These are phyloP conservation scores for Clonostachys sp. DNA, from an alignment of 2,329 filamentous ascomycete species.

Conservation along the genomic window DNA sequence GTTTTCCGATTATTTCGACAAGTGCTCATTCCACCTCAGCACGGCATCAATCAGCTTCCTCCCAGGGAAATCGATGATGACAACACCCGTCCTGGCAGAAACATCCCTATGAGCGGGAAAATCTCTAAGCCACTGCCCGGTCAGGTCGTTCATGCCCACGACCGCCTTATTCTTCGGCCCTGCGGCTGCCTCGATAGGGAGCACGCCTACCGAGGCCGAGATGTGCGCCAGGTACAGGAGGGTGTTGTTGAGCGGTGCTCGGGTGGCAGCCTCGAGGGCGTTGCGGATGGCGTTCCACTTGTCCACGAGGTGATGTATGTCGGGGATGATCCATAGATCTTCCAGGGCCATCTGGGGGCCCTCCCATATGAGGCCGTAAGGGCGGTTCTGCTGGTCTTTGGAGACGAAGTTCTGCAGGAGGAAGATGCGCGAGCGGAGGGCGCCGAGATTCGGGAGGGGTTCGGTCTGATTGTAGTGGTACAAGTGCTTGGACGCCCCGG, in stretches of 20 bases:
- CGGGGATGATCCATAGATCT: slow-evolving; percentile 39
- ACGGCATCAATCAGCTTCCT: slow-evolving; percentile 33
- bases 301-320: slow-evolving; percentile 33
- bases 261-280: slow-evolving; percentile 30
- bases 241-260: slow-evolving; percentile 22
- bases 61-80: slow-evolving; percentile 46
- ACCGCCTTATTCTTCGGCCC: slow-evolving; percentile 35
- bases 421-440: slow-evolving; percentile 38
- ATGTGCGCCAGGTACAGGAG: slow-evolving; percentile 39
- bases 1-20: background rate
- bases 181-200: slow-evolving; percentile 44
- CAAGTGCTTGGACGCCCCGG: slow-evolving; percentile 27
- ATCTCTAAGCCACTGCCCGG: slow-evolving; percentile 34
- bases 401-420: slow-evolving; percentile 41
- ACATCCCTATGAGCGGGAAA: slow-evolving; percentile 14
- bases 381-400: slow-evolving; percentile 7
- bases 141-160: slow-evolving; percentile 44
- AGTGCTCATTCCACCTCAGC: slow-evolving; percentile 28
- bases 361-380: slow-evolving; percentile 39
- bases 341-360: slow-evolving; percentile 38
- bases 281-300: slow-evolving; percentile 40
- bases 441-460: slow-evolving; percentile 36
- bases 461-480: slow-evolving; percentile 20
- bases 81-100: slow-evolving; percentile 30
- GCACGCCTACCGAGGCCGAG: slow-evolving; percentile 40